Evolutionary conservation across 108 stramenopile species (phyloP), one percentile per base, ranked within the genome.

Genomic region (Cyclotella distinguenda): DNA sequence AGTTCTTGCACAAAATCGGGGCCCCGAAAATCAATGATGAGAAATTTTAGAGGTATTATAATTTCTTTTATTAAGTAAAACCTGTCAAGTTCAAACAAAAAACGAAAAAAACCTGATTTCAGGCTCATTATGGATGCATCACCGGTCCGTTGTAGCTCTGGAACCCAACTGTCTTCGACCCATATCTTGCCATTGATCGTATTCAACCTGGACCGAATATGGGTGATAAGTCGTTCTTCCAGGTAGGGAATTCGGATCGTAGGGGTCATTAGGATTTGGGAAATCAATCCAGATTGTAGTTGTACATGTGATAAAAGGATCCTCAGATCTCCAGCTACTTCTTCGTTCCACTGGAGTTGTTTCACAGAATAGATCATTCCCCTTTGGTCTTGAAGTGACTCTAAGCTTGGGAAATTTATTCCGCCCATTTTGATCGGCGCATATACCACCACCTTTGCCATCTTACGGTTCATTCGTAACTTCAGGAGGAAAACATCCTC

Each of bases 151-250:
- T 66, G 64, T 1, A 40, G n/a, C 2, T 52, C 2, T 3, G 51
- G 64, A 1, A 34, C 32, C 64, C 64, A 53, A 4, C 18, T 23
- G 18, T 66, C 51, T 18, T 66, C 51, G 33, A 53, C 23, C 30
- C 23, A 50, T 1, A 66, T 66, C 0, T 33, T 33, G 10, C 34
- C 64, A n/a, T 53, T 38, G 2, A 66, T 39, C 27, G 36, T 22
- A 2, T 0, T 23, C 2, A 66, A 21, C 31, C 64, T 1, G 6
- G 27, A 7, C 0, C 36, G 50, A 0, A 53, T 13, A 28, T 46
- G 30, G 6, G 1, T 1, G 12, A 66, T 54, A 18, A 52, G 26
- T 3, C 64, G 42, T 15, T 1, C 22, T 12, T 42, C 50, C 3
- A 66, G 0, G 16, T 66, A 66, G 3, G 3, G 9, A 1, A 53